Evolutionary conservation across 192 early-diverging fungal species (phyloP).

Genomic region (Linnemannia zychae): DNA sequence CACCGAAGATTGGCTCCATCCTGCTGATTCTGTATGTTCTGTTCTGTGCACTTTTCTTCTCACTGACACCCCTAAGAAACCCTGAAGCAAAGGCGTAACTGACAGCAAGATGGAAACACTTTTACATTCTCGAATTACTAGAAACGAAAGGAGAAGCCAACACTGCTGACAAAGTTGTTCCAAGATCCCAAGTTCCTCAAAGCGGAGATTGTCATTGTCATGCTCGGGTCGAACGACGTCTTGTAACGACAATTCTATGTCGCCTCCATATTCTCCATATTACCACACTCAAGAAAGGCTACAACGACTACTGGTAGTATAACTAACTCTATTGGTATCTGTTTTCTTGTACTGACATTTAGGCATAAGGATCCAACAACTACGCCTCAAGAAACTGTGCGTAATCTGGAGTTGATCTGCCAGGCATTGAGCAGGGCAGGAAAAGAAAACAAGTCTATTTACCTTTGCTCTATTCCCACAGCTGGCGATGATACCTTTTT

Average conservation of each 20-base stretch:
- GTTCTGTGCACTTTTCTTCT: background rate
- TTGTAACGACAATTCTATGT: too few species aligned
- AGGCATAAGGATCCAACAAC: conserved; percentile 35
- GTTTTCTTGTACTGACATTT: background rate
- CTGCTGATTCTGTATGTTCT: conserved; percentile 47
- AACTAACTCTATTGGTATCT: background rate
- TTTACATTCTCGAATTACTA: conserved; percentile 13
- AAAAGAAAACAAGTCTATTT: conserved; percentile 42
- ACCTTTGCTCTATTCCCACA: conserved; percentile 49
- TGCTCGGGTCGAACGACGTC: conserved; percentile 53
- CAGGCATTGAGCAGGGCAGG: conserved; percentile 41
- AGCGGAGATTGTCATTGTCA: conserved; percentile 54
- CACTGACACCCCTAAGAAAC: background rate
- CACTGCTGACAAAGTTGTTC: conserved; percentile 29
- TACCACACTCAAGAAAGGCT: background rate
- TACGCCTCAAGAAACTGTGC: conserved; percentile 40
- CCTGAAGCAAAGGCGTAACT: background rate
- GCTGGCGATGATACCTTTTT: conserved; percentile 51
- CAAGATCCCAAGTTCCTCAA: conserved; percentile 44
- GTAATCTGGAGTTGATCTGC: conserved; percentile 47
- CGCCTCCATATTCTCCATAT: too few species aligned
- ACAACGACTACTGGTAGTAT: background rate
- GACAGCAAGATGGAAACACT: background rate
- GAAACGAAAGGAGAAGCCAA: conserved; percentile 44
- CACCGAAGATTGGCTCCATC: conserved; percentile 55